These are phyloP conservation scores for Globisporangium radiosum DNA, from an alignment of 352 stramenopile genomes.

Conservation along the genomic window DNA sequence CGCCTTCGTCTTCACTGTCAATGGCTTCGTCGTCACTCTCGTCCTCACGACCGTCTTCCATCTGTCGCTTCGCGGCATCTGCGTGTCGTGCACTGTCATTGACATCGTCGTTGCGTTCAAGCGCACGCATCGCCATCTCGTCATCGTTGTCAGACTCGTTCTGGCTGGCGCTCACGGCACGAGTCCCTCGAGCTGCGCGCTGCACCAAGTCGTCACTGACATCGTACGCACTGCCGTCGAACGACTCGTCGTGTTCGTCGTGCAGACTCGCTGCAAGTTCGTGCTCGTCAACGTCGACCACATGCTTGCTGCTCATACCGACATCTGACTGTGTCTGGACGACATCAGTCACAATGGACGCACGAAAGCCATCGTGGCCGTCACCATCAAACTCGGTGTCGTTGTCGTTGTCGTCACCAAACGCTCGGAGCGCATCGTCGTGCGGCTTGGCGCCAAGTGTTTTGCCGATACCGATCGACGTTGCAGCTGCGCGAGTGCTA, in stretches of 20 bases:
- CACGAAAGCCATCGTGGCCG: not conserved
- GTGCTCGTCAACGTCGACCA: not conserved
- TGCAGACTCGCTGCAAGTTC: not conserved
- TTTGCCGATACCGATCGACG: not conserved
- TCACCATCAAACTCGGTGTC: not conserved
- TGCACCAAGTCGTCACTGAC: not conserved
- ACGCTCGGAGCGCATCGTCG: not conserved
- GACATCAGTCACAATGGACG: no score
- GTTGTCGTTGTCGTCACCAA: not conserved
- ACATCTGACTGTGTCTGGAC: no score
- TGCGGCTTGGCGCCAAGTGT: not conserved
- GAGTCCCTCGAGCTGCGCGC: no score
- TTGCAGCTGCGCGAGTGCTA: not conserved
- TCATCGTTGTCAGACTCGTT: constrained; percentile 11
- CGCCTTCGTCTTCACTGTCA: not conserved
- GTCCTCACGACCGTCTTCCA: not conserved
- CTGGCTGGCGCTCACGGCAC: no score
- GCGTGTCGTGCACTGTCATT: not conserved
- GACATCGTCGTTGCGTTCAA: not conserved
- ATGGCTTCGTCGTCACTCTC: constrained; percentile 3
- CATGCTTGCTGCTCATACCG: not conserved
- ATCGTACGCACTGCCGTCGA: constrained; percentile 8
- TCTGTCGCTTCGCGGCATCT: not conserved
- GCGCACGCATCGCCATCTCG: not conserved
- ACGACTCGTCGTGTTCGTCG: not conserved